Evolutionary conservation across 129 eudicot species (phyloP).

Genomic region (Artemisia tridentata): DNA sequence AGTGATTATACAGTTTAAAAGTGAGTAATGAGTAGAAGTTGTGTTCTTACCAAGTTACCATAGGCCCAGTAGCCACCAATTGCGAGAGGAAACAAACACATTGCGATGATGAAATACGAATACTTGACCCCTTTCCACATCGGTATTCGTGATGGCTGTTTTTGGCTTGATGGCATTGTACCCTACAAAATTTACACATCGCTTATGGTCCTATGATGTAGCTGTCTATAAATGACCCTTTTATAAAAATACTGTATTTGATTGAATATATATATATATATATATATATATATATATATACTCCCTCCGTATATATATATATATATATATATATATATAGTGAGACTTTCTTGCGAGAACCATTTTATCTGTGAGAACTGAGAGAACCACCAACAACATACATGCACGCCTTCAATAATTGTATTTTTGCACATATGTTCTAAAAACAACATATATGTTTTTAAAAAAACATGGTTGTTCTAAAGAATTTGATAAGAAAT

Average conservation of each 20-base stretch:
- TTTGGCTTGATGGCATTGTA: slow-evolving; percentile 50
- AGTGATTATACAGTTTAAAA: not conserved
- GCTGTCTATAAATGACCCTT: not conserved
- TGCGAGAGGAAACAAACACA: slow-evolving; percentile 52
- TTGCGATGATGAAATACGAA: slow-evolving; percentile 40
- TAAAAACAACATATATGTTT: no score
- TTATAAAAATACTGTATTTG: not conserved
- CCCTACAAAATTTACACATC: slow-evolving; percentile 27
- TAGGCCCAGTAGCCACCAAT: slow-evolving; percentile 53
- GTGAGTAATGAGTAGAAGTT: not conserved
- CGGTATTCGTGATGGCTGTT: slow-evolving; percentile 43
- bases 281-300: no score
- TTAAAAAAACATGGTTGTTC: no score
- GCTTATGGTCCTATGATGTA: not conserved
- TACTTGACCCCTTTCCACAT: slow-evolving; percentile 51
- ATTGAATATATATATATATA: no score
- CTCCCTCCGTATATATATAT: no score
- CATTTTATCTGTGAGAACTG: no score
- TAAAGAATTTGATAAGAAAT: no score
- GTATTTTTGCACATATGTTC: no score
- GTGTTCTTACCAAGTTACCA: slow-evolving; percentile 42
- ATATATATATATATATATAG: no score
- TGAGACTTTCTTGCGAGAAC: no score
- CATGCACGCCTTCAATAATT: no score
- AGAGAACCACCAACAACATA: no score